A percentile compares a stretch with the other conserved stretches of the same genome.
These are phyloP conservation scores for Yarrowia deformans DNA, from an alignment of 805 yeast species.

Conservation along the genomic window DNA sequence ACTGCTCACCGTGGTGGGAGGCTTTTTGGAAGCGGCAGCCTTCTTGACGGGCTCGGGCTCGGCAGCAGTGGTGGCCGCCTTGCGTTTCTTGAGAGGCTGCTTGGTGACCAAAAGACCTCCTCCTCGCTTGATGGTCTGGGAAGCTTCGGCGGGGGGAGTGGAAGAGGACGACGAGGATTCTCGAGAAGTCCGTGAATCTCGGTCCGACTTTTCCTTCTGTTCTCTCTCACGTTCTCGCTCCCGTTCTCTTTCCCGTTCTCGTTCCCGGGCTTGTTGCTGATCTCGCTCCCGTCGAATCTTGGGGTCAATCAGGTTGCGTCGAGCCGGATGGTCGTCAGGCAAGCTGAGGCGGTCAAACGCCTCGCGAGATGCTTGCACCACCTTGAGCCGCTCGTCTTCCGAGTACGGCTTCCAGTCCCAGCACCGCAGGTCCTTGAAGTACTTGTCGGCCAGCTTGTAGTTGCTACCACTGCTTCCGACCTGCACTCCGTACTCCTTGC, in stretches of 20 bases:
- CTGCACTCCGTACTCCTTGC: conserved; percentile 48
- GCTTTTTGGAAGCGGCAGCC: conserved; percentile 8
- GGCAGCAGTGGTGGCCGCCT: conserved; percentile 10
- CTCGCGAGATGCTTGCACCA: conserved; percentile 46
- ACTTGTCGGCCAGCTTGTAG: conserved; percentile 46
- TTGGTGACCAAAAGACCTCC: conserved; percentile 27
- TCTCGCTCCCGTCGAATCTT: conserved; percentile 41
- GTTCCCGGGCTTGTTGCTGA: conserved; percentile 20
- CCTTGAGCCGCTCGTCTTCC: conserved; percentile 48
- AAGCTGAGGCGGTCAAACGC: conserved; percentile 48
- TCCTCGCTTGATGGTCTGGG: background rate
- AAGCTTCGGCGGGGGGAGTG: conserved; percentile 17
- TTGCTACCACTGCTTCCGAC: background rate
- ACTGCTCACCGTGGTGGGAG: background rate
- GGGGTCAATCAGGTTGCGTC: conserved; percentile 48
- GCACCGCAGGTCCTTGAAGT: conserved; percentile 49
- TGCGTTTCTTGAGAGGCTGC: conserved; percentile 27
- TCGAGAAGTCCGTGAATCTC: conserved; percentile 22
- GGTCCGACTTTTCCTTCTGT: conserved; percentile 19
- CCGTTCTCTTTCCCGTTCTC: conserved; percentile 17
- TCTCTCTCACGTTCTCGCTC: conserved; percentile 27
- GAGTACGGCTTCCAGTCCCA: conserved; percentile 53
- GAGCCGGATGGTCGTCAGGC: conserved; percentile 46
- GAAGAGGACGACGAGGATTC: conserved; percentile 25
- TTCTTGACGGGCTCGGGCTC: conserved; percentile 26